These are phyloP conservation scores for Echinosophora koreensis DNA, from an alignment of 306 rosid species.

Conservation along the genomic window DNA sequence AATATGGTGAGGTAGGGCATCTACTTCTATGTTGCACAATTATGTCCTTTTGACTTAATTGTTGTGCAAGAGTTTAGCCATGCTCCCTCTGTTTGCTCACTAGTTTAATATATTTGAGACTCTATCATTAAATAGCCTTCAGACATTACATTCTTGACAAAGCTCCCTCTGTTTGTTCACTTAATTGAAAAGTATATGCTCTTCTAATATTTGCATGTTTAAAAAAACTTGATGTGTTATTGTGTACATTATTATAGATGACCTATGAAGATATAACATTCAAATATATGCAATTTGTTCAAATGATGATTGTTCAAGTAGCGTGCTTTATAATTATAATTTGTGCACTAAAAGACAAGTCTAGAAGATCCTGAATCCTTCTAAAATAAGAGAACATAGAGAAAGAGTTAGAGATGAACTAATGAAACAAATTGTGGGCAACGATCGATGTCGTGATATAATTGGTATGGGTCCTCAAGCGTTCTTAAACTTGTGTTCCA, in stretches of 20 bases:
- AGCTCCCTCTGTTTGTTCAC: neutral
- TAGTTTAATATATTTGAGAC: no score
- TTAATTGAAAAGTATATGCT: no score
- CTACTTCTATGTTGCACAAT: no score
- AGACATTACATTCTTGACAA: no score
- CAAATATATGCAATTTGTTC: neutral
- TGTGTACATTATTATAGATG: no score
- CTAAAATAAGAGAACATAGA: neutral
- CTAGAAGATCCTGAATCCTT: neutral
- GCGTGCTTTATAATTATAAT: neutral
- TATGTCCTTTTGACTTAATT: no score
- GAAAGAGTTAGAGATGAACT: constrained; percentile 6
- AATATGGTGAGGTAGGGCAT: no score
- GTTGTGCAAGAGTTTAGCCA: no score
- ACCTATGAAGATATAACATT: neutral
- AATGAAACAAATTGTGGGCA: neutral
- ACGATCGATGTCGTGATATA: neutral
- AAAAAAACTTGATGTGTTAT: no score
- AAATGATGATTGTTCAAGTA: neutral
- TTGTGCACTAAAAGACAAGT: neutral
- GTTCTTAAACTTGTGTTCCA: neutral
- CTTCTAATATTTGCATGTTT: no score
- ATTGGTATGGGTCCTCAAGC: neutral
- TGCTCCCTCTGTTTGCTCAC: no score
- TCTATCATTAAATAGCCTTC: no score